phyloP scores from a whole-genome alignment of 495 filamentous ascomycete genomes.

The Penicillium herquei region DNA sequence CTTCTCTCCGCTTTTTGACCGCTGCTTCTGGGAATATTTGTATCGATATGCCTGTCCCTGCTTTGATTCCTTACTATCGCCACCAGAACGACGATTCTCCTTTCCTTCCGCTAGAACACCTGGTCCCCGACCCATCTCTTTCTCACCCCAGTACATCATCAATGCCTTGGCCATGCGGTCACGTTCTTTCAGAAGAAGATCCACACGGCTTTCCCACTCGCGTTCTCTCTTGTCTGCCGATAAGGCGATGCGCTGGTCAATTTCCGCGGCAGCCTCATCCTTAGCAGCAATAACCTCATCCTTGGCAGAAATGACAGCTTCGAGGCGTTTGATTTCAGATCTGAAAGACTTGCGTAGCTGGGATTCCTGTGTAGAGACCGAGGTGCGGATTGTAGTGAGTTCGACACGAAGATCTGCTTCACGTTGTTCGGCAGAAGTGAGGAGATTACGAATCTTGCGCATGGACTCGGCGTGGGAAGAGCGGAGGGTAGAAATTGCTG shows the following conservation, averaged over 20 bases:
- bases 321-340: slow-evolving; percentile 32
- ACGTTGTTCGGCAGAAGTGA: slow-evolving; percentile 42
- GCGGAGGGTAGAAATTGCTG: slow-evolving; percentile 38
- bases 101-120: slow-evolving; percentile 21
- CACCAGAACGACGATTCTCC: slow-evolving; percentile 20
- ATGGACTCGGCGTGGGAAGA: slow-evolving; percentile 44
- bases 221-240: slow-evolving; percentile 49
- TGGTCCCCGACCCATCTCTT: slow-evolving; percentile 38
- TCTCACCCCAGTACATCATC: slow-evolving; percentile 50
- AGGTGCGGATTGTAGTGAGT: slow-evolving; percentile 29
- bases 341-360: slow-evolving; percentile 30
- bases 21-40: slow-evolving; percentile 33
- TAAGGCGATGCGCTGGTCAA: slow-evolving; percentile 43
- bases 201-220: slow-evolving; percentile 50
- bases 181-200: slow-evolving; percentile 55
- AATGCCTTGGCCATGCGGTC: slow-evolving; percentile 53
- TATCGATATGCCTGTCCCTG: slow-evolving; percentile 47
- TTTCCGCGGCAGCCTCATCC: slow-evolving; percentile 39
- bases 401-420: slow-evolving; percentile 43
- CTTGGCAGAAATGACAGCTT: slow-evolving; percentile 37
- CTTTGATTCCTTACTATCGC: slow-evolving; percentile 21
- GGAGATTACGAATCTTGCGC: slow-evolving; percentile 38
- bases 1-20: slow-evolving; percentile 19
- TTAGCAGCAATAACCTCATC: slow-evolving; percentile 44
- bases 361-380: slow-evolving; percentile 19